Evolutionary conservation across 805 yeast species (phyloP).

Genomic region (Saccharomycopsis microspora): DNA sequence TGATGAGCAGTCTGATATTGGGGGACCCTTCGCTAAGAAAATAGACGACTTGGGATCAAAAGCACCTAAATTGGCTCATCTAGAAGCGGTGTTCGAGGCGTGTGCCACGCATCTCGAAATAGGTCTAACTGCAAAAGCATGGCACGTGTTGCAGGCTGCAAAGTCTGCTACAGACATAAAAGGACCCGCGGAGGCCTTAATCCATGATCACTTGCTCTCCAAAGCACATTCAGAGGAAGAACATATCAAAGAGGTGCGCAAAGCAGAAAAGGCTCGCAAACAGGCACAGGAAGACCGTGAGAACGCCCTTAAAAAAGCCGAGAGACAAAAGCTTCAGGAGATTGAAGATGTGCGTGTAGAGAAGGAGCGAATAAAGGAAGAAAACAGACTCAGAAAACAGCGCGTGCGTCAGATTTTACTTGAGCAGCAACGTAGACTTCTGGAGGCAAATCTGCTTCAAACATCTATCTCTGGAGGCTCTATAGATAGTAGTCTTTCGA

Average conservation of each 20-base stretch:
- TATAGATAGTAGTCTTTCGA: too few relatives aligned
- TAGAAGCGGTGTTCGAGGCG: too few relatives aligned
- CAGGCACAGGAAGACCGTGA: background rate
- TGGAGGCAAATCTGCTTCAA: too few relatives aligned
- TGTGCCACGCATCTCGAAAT: too few relatives aligned
- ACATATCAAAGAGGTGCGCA: background rate
- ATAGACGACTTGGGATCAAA: too few relatives aligned
- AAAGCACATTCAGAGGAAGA: conserved; percentile 1
- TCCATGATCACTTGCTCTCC: conserved; percentile 6
- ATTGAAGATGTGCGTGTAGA: background rate
- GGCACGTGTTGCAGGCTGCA: conserved; percentile 41
- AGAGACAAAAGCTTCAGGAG: background rate
- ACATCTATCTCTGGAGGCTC: too few relatives aligned
- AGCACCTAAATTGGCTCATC: too few relatives aligned
- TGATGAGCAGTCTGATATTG: too few relatives aligned
- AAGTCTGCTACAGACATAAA: conserved; percentile 25
- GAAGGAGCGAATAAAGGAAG: background rate
- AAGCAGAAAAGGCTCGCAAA: background rate
- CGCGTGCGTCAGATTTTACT: background rate
- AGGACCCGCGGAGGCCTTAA: conserved; percentile 13
- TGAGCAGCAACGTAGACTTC: too few relatives aligned
- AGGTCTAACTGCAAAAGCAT: too few relatives aligned
- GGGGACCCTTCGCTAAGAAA: too few relatives aligned
- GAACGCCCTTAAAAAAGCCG: background rate
- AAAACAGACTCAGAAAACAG: background rate